Evolutionary conservation across 202 grass and related monocot genomes (phyloP), one percentile per base, ranked within the genome.

Genomic region (Zizania palustris): DNA sequence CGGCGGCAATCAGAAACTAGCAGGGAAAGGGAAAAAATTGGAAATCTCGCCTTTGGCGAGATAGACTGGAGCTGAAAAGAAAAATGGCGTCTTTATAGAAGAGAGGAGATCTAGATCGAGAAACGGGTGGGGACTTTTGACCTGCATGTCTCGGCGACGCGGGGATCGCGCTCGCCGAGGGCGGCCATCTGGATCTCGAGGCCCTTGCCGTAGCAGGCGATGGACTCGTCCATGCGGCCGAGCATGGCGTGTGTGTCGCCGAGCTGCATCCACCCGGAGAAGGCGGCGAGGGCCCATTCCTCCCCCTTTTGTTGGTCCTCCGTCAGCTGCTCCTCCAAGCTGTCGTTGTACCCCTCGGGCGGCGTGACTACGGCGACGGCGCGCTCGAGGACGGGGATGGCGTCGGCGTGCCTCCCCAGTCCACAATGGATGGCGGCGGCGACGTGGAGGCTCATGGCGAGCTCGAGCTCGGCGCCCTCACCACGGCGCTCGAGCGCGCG

Each of bases 191-290:
- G 96, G 83, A 99, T 94, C 85, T 93, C 69, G 51, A 96, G 90
- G 8, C 96, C 96, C 83, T 96, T 96, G 71, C 86, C 88, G 53
- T 99, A 99, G 73, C 92, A 96, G 1, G 83, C 80, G 65, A 99
- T 92, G 18, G 96, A 99, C 39, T 99, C 90, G 62, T 99, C 96
- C 78, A 94, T 90, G 66, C 89, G 84, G 5, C 96, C 96, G 4
- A 95, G 85, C 96, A 99, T 92, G 56, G 96, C 92, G 67, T 99
- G 87, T 37, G 96, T 96, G 78, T 99, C 96, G 36, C 96, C 96
- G 68, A 99, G 85, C 89, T 99, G 96, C 96, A 99, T 99, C 87
- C 92, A 99, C 0, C 96, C 96, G 16, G 96, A 93, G 74, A 99
- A 99, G 19, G 92, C 89, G 28, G 96, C 96, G n/a, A 99, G 83